Evolutionary conservation across 2,329 filamentous ascomycete genomes (phyloP).

Genomic region (Fusarium concolor): DNA sequence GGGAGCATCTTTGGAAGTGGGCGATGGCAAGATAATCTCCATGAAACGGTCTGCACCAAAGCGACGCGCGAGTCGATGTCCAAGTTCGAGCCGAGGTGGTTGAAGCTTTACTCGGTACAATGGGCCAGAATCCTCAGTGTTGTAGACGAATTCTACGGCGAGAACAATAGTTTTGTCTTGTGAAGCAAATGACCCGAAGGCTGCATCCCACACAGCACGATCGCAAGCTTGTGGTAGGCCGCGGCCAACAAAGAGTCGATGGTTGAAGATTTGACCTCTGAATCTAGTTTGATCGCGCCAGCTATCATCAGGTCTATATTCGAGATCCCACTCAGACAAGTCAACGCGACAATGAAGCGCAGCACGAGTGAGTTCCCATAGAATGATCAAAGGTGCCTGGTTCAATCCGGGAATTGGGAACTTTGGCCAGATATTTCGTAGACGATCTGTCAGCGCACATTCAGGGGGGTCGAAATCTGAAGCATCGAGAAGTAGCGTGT

Average conservation of each 20-base stretch:
- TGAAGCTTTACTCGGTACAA: constrained; percentile 61
- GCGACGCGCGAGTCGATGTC: constrained; percentile 64
- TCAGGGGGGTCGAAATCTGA: background rate
- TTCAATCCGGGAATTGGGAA: constrained; percentile 55
- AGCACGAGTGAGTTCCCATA: constrained; percentile 65
- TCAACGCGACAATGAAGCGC: constrained; percentile 60
- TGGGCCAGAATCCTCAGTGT: constrained; percentile 50
- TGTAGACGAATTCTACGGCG: constrained; percentile 56
- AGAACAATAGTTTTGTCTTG: constrained; percentile 57
- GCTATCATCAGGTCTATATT: constrained; percentile 49
- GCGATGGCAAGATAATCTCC: constrained; percentile 64
- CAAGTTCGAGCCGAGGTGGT: constrained; percentile 60
- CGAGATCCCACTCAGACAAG: constrained; percentile 50
- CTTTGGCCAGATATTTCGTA: constrained; percentile 55
- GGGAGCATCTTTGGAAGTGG: constrained; percentile 46
- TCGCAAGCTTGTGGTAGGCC: constrained; percentile 61
- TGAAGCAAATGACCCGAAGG: constrained; percentile 52
- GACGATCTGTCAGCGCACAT: constrained; percentile 41
- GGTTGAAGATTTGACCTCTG: constrained; percentile 54
- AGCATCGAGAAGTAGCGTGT: constrained; percentile 6
- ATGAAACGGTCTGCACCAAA: constrained; percentile 71
- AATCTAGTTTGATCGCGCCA: constrained; percentile 61
- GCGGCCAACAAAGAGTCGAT: constrained; percentile 58
- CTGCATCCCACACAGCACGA: constrained; percentile 59
- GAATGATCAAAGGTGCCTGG: constrained; percentile 60